Conservation (phyloP, 1,139 yeast genomes). For the Nakaseomyces uthaithaninus region DNA sequence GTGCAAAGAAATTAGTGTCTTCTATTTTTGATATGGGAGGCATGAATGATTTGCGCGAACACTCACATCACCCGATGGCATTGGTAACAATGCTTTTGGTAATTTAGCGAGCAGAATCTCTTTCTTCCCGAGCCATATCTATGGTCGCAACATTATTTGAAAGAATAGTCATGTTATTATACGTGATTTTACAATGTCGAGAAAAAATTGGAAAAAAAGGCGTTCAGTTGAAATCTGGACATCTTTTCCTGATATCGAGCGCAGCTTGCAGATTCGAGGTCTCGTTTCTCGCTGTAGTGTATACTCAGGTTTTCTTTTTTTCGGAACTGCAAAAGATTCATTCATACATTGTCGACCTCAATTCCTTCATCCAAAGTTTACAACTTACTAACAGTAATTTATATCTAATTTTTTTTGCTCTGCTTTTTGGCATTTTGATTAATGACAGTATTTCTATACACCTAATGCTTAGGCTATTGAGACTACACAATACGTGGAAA, state of each 20-base stretch:
- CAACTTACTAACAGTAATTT: constrained; percentile 1
- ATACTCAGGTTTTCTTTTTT: constrained; percentile 7
- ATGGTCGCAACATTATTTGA: constrained; percentile 3
- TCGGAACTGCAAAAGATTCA: no score
- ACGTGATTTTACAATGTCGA: neutral
- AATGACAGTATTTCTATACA: no score
- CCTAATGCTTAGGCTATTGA: no score
- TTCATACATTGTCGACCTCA: neutral
- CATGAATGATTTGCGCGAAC: constrained; percentile 8
- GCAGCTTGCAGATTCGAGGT: constrained; percentile 8
- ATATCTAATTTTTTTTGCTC: neutral
- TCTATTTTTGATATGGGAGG: neutral
- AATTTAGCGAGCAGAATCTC: constrained; percentile 8
- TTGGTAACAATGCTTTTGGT: neutral
- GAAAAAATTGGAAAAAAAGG: constrained; percentile 4
- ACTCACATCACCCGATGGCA: neutral
- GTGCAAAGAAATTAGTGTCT: constrained; percentile 6
- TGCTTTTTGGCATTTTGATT: no score
- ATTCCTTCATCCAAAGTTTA: neutral
- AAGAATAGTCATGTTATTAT: neutral
- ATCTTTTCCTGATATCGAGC: constrained; percentile 7
- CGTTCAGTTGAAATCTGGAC: neutral
- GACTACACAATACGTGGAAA: no score
- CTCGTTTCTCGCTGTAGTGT: constrained; percentile 8
- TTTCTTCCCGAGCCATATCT: constrained; percentile 1